Evolutionary conservation across 1,284 basidiomycete species (phyloP), one percentile per base, ranked within the genome.

Genomic region (Serendipita sp.): DNA sequence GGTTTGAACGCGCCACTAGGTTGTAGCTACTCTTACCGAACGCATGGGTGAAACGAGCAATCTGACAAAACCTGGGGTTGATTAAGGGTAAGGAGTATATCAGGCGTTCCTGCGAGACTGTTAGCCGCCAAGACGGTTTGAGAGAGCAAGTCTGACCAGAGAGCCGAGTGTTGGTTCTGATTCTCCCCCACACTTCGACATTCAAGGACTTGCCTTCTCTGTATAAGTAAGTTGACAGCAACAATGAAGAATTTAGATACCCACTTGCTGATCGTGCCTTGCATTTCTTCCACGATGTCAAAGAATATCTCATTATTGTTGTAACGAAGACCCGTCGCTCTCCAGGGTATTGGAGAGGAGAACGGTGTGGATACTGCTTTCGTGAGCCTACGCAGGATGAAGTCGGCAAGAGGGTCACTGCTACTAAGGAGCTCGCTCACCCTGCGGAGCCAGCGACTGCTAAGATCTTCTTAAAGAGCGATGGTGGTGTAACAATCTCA

Each of bases 271-370:
- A 96, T 83, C 55, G 93, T 82, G 1, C 88, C 87, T 66, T 84
- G 85, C 63, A 97, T 77, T 62, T 87, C 83, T 72, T 98, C 94
- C 2, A 83, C 79, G 64, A 96, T 81, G 71, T 98, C 94, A 71
- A 98, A 91, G 72, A 92, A 93, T 38, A 97, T 88, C 73, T 98
- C 94, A 71, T 97, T 96, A 73, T 83, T 88, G 44, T 87, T 83
- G 72, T 98, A 89, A 63, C 86, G 80, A 45, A 95, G 78, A 1
- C 90, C 90, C 2, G 87, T 81, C 69, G 89, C 88, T 60, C 95
- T 81, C 94, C 94, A 98, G 3, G 93, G 92, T 71, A 97, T 94
- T 0, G 92, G 90, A 3, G 91, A 93, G 1, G 91, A 85, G 69
- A 97, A 94, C 0, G 91, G 86, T 13, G 87, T 82, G 0, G 84